Base-by-base conservation (phyloP, 2,329 filamentous ascomycete species). In the Fusarium clavum region DNA sequence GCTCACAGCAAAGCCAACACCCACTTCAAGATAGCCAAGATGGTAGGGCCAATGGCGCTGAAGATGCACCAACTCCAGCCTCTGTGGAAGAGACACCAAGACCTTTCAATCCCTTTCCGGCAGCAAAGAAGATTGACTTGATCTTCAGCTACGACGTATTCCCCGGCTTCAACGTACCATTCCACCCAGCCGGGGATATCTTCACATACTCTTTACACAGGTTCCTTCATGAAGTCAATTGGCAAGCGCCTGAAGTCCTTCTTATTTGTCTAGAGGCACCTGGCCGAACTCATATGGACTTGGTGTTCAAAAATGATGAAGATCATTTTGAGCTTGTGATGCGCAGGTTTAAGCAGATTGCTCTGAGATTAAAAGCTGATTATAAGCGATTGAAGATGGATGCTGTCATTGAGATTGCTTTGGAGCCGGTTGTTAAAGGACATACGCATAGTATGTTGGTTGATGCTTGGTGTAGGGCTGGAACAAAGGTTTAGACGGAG, bases 101-200 rank as follows among this genome's bases (percentile, higher is more conserved):
- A 2, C 10, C 5, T 4, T 22, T 40, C 10, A 38, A 4, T 5
- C 27, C 27, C 0, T 3, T 12, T 1, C 16, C 11, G 1, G 6
- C n/a, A 6, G 13, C 32, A 32, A 25, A 27, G 30, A n/a, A 14
- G 14, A 25, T 66, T 25, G 14, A 46, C 1, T 5, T 69, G 4
- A 22, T 54, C 16, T 16, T 61, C 11, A 69, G 55, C 16, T 56
- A 66, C 2, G 55, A 69, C 8, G n/a, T 27, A 5, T 24, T 53
- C 20, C 66, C 66, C 0, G 67, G 66, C 3, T 0, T 10, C 1
- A 69, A 69, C 18, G 0, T 30, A 3, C 44, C 2, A 5, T 40
- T 55, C 5, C 0, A 4, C 1, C 18, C 40, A 6, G 16, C 2
- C 3, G 18, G 9, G 4, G 2, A 61, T 22, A 47, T 69, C 1